These are phyloP conservation scores for Populus trichocarpa DNA, from an alignment of 441 rosid species.

Conservation along the genomic window DNA sequence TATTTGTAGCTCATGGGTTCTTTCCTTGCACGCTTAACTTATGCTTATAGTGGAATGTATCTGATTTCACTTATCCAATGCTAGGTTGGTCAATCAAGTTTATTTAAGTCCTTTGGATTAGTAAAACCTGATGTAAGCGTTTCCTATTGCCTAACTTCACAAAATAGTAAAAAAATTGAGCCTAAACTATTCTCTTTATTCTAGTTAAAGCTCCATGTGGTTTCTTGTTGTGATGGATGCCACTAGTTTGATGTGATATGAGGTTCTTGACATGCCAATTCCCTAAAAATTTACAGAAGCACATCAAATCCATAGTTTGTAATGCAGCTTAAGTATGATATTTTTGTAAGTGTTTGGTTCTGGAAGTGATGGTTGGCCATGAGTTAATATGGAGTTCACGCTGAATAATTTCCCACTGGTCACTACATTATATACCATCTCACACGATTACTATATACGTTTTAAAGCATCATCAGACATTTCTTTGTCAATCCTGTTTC, in stretches of 20 bases:
- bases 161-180: background rate
- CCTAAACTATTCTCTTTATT: background rate
- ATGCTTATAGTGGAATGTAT: background rate
- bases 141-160: background rate
- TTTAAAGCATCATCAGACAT: background rate
- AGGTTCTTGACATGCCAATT: background rate
- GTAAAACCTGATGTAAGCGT: background rate
- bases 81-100: background rate
- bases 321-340: background rate
- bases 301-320: background rate
- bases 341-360: background rate
- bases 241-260: background rate
- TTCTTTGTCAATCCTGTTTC: conserved; percentile 10
- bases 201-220: background rate
- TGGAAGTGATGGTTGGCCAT: background rate
- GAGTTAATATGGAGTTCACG: background rate
- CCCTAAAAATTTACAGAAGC: background rate
- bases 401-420: background rate
- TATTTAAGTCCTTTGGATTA: background rate
- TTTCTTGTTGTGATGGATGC: background rate
- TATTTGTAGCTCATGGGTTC: background rate
- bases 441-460: background rate
- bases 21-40: background rate
- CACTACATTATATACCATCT: background rate
- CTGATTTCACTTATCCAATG: background rate